Evolutionary conservation across 495 filamentous ascomycete genomes (phyloP).

Genomic region (Sordaria brevicollis): DNA sequence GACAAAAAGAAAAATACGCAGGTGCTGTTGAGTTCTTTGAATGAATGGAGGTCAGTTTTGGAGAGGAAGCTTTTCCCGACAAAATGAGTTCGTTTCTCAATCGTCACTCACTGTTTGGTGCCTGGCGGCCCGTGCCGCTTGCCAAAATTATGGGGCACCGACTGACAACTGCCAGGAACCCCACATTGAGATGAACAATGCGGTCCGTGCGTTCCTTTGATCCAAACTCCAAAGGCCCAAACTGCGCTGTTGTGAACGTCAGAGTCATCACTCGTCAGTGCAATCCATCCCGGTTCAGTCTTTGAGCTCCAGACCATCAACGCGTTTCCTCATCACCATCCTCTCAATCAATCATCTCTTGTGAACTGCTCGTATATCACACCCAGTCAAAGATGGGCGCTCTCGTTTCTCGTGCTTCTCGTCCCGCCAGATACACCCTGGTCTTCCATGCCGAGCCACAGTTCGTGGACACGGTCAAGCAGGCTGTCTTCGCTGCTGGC

Average conservation of each 20-base stretch:
- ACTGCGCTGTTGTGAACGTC: background rate
- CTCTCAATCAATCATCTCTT: background rate
- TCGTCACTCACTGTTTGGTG: background rate
- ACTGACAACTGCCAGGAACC: background rate
- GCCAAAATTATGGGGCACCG: background rate
- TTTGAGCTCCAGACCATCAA: background rate
- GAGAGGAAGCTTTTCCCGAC: background rate
- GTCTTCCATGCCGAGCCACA: conserved; percentile 47
- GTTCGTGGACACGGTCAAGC: conserved; percentile 41
- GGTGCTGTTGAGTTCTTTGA: too few species aligned
- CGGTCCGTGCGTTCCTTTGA: background rate
- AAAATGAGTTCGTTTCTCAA: background rate
- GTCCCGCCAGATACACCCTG: conserved; percentile 25
- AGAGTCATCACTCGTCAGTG: background rate
- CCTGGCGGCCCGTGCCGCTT: background rate
- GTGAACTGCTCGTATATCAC: background rate
- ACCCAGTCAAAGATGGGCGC: background rate
- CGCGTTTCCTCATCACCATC: background rate
- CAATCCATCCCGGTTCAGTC: background rate
- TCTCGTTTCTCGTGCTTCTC: background rate
- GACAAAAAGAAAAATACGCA: too few species aligned
- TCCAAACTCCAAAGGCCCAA: too few species aligned
- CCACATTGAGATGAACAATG: background rate
- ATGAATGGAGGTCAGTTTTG: background rate
- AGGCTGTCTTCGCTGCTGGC: conserved; percentile 53